These are phyloP conservation scores for Dalbergia cochinchinensis DNA, from an alignment of 306 rosid genomes.

Conservation along the genomic window DNA sequence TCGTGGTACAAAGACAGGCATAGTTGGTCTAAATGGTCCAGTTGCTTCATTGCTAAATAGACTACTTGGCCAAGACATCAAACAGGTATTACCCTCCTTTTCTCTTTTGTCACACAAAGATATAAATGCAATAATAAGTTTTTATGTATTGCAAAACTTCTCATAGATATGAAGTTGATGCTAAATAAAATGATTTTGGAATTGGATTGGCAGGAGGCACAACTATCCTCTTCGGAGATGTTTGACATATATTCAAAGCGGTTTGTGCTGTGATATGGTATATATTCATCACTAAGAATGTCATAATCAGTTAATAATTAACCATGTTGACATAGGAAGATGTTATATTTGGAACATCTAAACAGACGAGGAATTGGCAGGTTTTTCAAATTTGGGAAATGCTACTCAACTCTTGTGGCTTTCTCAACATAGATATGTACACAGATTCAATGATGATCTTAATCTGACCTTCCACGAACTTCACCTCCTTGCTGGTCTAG, in stretches of 20 bases:
- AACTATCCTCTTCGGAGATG: slow-evolving; percentile 56
- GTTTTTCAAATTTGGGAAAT: neutral
- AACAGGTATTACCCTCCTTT: slow-evolving; percentile 19
- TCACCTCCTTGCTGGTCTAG: neutral
- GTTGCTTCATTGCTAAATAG: slow-evolving; percentile 42
- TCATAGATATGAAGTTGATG: neutral
- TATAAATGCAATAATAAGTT: neutral
- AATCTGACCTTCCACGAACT: neutral
- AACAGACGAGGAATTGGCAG: too few species aligned
- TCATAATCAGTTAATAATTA: neutral
- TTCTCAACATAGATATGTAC: neutral
- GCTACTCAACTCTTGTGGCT: neutral
- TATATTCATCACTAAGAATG: neutral
- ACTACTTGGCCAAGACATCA: slow-evolving; percentile 37
- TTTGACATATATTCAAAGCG: slow-evolving; percentile 51
- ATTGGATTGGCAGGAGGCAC: slow-evolving; percentile 56
- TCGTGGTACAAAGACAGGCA: slow-evolving; percentile 49
- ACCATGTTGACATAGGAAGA: neutral
- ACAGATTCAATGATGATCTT: neutral
- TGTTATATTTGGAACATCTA: too few species aligned
- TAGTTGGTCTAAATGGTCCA: slow-evolving; percentile 38
- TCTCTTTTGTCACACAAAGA: neutral
- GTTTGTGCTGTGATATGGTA: slow-evolving; percentile 34
- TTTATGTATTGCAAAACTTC: neutral
- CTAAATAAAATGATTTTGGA: neutral